Evolutionary conservation across 176 grass and related monocot genomes (phyloP).

Genomic region (Sorghum bicolor): Sorghum_bicolor_NCBIv3 NC_012879.2:5875001-5875500

Average conservation of each 20-base stretch:
- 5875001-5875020: conserved; percentile 14
- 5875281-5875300: conserved; percentile 19
- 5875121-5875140: neutral
- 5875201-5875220: conserved; percentile 79
- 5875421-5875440: conserved; percentile 79
- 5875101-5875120: neutral
- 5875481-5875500: conserved; percentile 25
- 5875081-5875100: neutral
- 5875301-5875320: conserved; percentile 22
- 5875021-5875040: neutral
- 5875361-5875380: conserved; percentile 96
- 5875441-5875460: conserved; percentile 85
- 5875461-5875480: conserved; percentile 84
- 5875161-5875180: conserved; percentile 45
- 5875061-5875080: neutral
- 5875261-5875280: conserved; percentile 3
- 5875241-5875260: conserved; percentile 86
- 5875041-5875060: neutral
- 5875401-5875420: conserved; percentile 92
- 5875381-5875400: conserved; percentile 96
- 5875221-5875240: conserved; percentile 64
- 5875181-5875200: conserved; percentile 55
- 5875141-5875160: conserved; percentile 40
- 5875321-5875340: neutral
- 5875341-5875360: conserved; percentile 98